phyloP scores from a whole-genome alignment of 192 early-diverging fungal genomes.

The Entomortierella parvispora region DNA sequence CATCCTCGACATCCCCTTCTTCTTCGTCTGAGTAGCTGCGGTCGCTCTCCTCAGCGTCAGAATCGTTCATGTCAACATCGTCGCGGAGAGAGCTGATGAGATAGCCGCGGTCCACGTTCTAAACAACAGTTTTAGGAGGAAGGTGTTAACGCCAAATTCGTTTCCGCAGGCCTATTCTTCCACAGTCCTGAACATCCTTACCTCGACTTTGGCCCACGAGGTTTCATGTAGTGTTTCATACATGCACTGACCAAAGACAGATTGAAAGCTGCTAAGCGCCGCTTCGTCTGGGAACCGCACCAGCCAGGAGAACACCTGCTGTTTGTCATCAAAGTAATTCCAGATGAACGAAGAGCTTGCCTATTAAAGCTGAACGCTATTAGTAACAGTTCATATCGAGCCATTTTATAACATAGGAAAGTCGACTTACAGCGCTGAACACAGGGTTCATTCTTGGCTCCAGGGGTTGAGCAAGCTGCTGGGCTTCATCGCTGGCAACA shows the following conservation, averaged over 20 bases:
- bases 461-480: slow-evolving; percentile 65
- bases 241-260: slow-evolving; percentile 74
- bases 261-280: slow-evolving; percentile 68
- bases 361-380: slow-evolving; percentile 10
- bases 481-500: slow-evolving; percentile 47
- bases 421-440: slow-evolving; percentile 63
- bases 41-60: slow-evolving; percentile 1
- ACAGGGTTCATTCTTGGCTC: slow-evolving; percentile 82
- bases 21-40: slow-evolving; percentile 22
- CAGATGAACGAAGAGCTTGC: slow-evolving; percentile 82
- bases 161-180: too few relatives aligned
- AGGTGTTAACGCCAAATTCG: too few relatives aligned
- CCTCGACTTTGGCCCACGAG: slow-evolving; percentile 70
- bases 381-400: background rate
- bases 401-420: background rate
- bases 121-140: too few relatives aligned
- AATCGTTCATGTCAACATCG: slow-evolving; percentile 73
- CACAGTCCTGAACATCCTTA: too few relatives aligned
- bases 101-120: slow-evolving; percentile 77
- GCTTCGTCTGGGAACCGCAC: slow-evolving; percentile 67
- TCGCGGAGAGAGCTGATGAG: slow-evolving; percentile 79
- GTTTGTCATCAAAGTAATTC: slow-evolving; percentile 73
- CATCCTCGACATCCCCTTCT: slow-evolving; percentile 21
- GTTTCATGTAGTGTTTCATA: slow-evolving; percentile 79
- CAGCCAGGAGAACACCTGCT: slow-evolving; percentile 78